Percentiles rank a stretch among this genome's conserved stretches.
Conservation (phyloP, 352 stramenopile species). For the Pythium monospermum region DNA sequence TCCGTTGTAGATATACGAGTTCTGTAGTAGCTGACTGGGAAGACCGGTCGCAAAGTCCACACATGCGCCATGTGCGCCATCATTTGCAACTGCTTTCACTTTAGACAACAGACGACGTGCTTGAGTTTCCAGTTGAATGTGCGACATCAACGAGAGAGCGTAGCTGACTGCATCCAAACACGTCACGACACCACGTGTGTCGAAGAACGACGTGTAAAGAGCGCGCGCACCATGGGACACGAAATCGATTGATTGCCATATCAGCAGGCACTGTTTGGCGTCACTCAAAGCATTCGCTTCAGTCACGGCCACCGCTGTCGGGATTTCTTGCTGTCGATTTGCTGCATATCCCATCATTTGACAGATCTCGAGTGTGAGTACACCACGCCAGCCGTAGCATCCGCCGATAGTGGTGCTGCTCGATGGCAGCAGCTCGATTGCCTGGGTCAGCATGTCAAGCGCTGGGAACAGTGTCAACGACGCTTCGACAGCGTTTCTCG, state of each 20-base stretch:
- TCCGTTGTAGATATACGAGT: background rate
- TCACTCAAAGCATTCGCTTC: conserved; percentile 41
- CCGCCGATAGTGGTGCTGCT: conserved; percentile 32
- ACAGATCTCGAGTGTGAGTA: conserved; percentile 51
- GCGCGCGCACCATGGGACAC: too few species aligned
- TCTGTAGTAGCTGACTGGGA: conserved; percentile 28
- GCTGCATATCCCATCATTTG: conserved; percentile 11
- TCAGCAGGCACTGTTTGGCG: conserved; percentile 41
- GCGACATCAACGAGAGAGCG: conserved; percentile 49
- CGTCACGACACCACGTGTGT: conserved; percentile 13
- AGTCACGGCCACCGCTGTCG: conserved; percentile 4
- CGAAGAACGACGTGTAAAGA: too few species aligned
- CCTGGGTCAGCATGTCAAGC: conserved; percentile 18
- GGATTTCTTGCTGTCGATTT: background rate
- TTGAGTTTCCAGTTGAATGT: conserved; percentile 31
- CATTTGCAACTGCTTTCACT: background rate
- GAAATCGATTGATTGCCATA: conserved; percentile 20
- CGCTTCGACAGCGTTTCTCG: background rate
- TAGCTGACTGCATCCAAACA: conserved; percentile 56
- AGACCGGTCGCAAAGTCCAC: conserved; percentile 3
- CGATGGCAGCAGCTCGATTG: conserved; percentile 20
- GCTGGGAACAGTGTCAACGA: background rate
- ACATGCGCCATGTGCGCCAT: background rate
- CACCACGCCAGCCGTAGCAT: conserved; percentile 52
- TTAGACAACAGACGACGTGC: conserved; percentile 5